These are phyloP conservation scores for Takashimella koratensis DNA, from an alignment of 1,284 basidiomycete genomes.

Conservation along the genomic window DNA sequence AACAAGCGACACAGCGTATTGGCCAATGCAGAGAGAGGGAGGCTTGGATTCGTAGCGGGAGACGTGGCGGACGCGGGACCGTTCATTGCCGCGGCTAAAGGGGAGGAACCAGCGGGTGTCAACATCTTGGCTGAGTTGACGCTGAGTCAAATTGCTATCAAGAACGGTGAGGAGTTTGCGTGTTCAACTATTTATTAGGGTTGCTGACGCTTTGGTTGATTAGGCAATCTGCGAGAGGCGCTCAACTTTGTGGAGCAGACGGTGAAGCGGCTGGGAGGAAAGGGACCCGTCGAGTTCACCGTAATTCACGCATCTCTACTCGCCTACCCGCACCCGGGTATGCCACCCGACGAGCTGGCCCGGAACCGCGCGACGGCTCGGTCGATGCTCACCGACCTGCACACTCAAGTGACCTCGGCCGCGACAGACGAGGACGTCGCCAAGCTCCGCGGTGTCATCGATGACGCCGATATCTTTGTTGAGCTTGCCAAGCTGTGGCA, in stretches of 20 bases:
- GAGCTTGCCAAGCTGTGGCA: conserved; percentile 87
- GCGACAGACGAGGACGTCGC: conserved; percentile 41
- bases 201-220: not conserved
- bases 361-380: conserved; percentile 71
- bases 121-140: conserved; percentile 76
- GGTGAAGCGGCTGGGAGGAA: conserved; percentile 43
- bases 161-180: conserved; percentile 58
- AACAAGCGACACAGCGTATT: conserved; percentile 77
- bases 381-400: conserved; percentile 72
- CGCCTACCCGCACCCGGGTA: conserved; percentile 69
- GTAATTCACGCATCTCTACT: conserved; percentile 85
- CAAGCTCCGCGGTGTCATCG: conserved; percentile 58
- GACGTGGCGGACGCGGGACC: conserved; percentile 61
- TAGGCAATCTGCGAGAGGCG: conserved; percentile 58
- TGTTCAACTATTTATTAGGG: not conserved
- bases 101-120: conserved; percentile 58
- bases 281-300: conserved; percentile 64
- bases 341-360: conserved; percentile 66
- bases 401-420: conserved; percentile 59
- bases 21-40: conserved; percentile 68
- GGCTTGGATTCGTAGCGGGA: conserved; percentile 69
- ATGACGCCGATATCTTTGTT: conserved; percentile 76
- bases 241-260: conserved; percentile 77
- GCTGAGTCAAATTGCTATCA: conserved; percentile 77
- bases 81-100: conserved; percentile 70